Base-by-base conservation (phyloP, 345 rosid genomes). In the Euphorbia pulcherrima region DNA sequence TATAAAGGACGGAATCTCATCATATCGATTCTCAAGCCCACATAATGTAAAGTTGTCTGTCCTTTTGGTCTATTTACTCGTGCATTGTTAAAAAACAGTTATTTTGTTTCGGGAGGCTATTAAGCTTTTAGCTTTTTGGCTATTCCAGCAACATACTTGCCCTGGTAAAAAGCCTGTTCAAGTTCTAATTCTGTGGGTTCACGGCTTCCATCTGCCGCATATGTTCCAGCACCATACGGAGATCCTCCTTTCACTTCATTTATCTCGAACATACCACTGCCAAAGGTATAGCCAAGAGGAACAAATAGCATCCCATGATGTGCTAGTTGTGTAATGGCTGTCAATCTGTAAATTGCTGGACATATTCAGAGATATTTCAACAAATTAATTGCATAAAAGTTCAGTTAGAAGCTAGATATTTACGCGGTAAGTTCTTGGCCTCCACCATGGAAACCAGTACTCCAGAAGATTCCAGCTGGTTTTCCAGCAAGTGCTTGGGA, bases 391-490 rank as follows among this genome's bases (percentile, higher is more conserved):
- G 8, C 3, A 6, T 20, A 30, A 17, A 10, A 47, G 13, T 27
- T n/a, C 11, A 2, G 37, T 18, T 24, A 18, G 24, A 50, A 57
- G 54, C 8, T 46, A 52, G 37, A 59, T 29, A 62, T 94, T 85
- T 72, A 93, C 96, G 98, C 98, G 2, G 92, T 76, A 48, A 93
- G 98, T 75, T 93, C 98, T 78, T 93, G 96, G 62, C 98, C 98
- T 65, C 97, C 98, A 21, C 97, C 97, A 54, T 83, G 90, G 72
- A 90, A 93, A 62, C 98, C 98, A 2, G 97, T 90, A 72, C 96
- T 93, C 97, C 98, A 93, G 79, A 93, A 93, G 79, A 93, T 86
- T 47, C 98, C 97, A 0, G 97, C 98, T 4, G 98, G 98, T 72
- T 93, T 93, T 17, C 98, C 98, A 0, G 98, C 94, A 6, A 90